A percentile compares a stretch with the other conserved stretches of the same genome.
These are phyloP conservation scores for Arabis alpina DNA, from an alignment of 345 rosid species.

Conservation along the genomic window DNA sequence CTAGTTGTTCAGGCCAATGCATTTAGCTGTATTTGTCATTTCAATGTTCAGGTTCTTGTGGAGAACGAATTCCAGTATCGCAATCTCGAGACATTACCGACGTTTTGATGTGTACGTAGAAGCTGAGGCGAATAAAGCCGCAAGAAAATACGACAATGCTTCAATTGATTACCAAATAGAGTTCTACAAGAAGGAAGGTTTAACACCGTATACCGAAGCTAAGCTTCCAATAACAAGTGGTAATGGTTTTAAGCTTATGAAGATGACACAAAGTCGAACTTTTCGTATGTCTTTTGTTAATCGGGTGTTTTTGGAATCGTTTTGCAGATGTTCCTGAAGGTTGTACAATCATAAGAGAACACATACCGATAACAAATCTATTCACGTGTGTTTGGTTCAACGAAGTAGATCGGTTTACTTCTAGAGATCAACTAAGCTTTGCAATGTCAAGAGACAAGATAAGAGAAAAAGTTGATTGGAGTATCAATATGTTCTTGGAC, in stretches of 20 bases:
- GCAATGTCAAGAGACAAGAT: conserved; percentile 86
- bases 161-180: conserved; percentile 81
- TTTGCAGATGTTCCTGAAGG: conserved; percentile 97
- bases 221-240: conserved; percentile 95
- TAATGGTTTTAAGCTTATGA: conserved; percentile 38
- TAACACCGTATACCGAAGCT: conserved; percentile 70
- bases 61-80: conserved; percentile 75
- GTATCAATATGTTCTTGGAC: conserved; percentile 79
- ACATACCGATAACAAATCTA: conserved; percentile 76
- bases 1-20: not conserved
- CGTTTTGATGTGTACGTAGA: conserved; percentile 87
- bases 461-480: conserved; percentile 68
- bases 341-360: conserved; percentile 81
- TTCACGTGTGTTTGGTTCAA: conserved; percentile 94
- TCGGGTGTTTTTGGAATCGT: conserved; percentile 22
- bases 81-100: conserved; percentile 81
- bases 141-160: conserved; percentile 74
- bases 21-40: not conserved
- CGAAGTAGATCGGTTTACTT: conserved; percentile 89
- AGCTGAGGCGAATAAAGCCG: conserved; percentile 94
- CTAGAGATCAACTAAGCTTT: conserved; percentile 92
- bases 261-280: not conserved
- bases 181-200: conserved; percentile 78
- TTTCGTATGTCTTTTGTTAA: not conserved
- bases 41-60: conserved; percentile 68